A percentile compares a stretch with the other conserved stretches of the same genome.
Conservation (phyloP, 306 rosid species). For the Begonia fuchsioides region DNA sequence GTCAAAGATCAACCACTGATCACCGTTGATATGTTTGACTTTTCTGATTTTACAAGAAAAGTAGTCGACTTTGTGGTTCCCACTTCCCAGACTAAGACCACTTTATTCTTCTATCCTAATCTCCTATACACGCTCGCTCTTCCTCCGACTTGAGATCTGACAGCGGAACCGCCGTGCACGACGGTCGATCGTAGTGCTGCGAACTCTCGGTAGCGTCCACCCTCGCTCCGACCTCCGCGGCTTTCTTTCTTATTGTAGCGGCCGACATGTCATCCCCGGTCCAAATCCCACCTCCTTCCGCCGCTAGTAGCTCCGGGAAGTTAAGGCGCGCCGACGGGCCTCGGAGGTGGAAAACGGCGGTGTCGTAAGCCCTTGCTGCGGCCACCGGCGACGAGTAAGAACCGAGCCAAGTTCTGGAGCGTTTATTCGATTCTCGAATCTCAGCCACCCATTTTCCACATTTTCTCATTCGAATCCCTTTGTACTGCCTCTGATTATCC, state of each 20-base stretch:
- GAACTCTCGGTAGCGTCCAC: constrained; percentile 74
- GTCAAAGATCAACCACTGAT: too few relatives aligned
- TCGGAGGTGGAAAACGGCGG: constrained; percentile 55
- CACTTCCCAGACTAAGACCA: too few relatives aligned
- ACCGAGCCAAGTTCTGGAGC: constrained; percentile 64
- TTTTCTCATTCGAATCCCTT: constrained; percentile 72
- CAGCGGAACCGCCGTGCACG: neutral
- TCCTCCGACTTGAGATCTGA: constrained; percentile 35
- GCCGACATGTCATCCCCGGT: constrained; percentile 52
- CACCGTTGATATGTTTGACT: too few relatives aligned
- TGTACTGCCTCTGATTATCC: constrained; percentile 29
- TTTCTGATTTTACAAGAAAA: too few relatives aligned
- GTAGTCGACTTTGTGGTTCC: too few relatives aligned
- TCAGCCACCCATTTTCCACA: constrained; percentile 75
- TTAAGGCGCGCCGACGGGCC: constrained; percentile 61
- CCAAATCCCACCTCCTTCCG: constrained; percentile 14
- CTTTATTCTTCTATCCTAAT: too few relatives aligned
- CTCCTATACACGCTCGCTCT: constrained; percentile 23
- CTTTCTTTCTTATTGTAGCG: constrained; percentile 62
- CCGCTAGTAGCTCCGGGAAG: constrained; percentile 32
- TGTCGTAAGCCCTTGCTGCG: constrained; percentile 59
- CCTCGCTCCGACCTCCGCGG: constrained; percentile 80
- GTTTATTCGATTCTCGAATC: constrained; percentile 50
- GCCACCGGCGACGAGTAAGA: constrained; percentile 55
- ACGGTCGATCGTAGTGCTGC: constrained; percentile 2